These are phyloP conservation scores for Paragyromitra xinjiangensis DNA, from an alignment of 495 filamentous ascomycete species.

Conservation along the genomic window DNA sequence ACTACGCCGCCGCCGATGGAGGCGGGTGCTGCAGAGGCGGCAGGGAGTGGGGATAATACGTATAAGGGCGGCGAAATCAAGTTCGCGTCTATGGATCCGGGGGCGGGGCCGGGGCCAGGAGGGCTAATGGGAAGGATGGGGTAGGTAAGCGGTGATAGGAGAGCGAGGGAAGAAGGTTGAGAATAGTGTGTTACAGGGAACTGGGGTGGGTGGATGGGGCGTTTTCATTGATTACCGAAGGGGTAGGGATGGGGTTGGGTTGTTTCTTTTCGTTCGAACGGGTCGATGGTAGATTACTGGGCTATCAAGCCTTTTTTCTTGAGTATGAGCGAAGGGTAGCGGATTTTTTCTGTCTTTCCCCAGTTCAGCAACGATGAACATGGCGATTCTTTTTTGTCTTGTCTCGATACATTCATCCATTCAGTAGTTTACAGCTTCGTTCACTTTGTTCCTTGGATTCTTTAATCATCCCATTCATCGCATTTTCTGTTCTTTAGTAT, in stretches of 20 bases:
- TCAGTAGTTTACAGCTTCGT: slow-evolving; percentile 16
- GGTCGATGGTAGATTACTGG: background rate
- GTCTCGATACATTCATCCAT: background rate
- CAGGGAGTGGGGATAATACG: slow-evolving; percentile 19
- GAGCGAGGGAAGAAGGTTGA: background rate
- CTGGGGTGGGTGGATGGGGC: slow-evolving; percentile 7
- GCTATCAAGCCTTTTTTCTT: slow-evolving; percentile 4
- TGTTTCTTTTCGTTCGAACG: slow-evolving; percentile 11
- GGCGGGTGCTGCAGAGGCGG: background rate
- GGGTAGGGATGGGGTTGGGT: slow-evolving; percentile 28
- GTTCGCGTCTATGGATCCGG: slow-evolving; percentile 23
- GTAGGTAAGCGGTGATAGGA: slow-evolving; percentile 3
- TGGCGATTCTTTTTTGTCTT: background rate
- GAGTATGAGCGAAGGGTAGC: background rate
- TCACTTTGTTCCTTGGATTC: slow-evolving; percentile 10
- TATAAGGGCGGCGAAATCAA: slow-evolving; percentile 46
- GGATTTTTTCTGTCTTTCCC: background rate
- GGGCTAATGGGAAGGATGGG: slow-evolving; percentile 25
- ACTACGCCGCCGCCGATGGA: slow-evolving; percentile 24
- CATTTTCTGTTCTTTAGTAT: slow-evolving; percentile 11
- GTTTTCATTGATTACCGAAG: slow-evolving; percentile 45
- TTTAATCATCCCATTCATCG: slow-evolving; percentile 19
- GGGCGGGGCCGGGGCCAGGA: slow-evolving; percentile 21
- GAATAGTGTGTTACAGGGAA: background rate
- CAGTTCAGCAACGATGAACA: background rate